Evolutionary conservation across 2,329 filamentous ascomycete species (phyloP).

Genomic region (Exophiala sp.): DNA sequence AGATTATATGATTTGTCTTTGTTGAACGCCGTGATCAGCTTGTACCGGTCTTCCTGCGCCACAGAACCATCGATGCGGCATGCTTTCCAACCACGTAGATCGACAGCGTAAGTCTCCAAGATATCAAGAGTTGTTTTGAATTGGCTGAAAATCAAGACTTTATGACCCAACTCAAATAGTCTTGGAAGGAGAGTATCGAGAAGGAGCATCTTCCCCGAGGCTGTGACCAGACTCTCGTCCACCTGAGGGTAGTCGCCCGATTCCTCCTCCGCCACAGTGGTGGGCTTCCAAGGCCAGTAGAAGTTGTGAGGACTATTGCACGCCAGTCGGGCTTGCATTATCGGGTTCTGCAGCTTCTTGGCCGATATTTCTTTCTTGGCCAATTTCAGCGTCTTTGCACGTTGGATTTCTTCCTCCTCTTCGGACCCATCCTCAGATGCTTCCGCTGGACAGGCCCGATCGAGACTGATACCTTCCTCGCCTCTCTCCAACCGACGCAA

Average conservation of each 20-base stretch:
- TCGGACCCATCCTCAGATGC: constrained; percentile 14
- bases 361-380: constrained; percentile 73
- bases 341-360: constrained; percentile 87
- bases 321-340: constrained; percentile 84
- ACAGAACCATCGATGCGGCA: constrained; percentile 91
- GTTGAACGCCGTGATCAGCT: constrained; percentile 70
- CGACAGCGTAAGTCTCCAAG: constrained; percentile 73
- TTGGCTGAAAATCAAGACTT: constrained; percentile 92
- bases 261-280: constrained; percentile 57
- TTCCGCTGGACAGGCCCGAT: constrained; percentile 23
- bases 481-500: constrained; percentile 42
- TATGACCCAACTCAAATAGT: constrained; percentile 70
- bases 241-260: constrained; percentile 49
- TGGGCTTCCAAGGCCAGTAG: constrained; percentile 73
- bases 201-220: constrained; percentile 92
- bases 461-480: constrained; percentile 47
- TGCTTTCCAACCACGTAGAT: constrained; percentile 70
- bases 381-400: constrained; percentile 31
- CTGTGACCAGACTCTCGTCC: constrained; percentile 76
- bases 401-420: constrained; percentile 33
- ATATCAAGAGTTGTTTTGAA: constrained; percentile 94
- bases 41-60: constrained; percentile 62
- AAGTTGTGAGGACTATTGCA: constrained; percentile 97
- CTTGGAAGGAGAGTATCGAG: constrained; percentile 76
- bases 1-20: constrained; percentile 59